phyloP scores from a whole-genome alignment of 179 eudicot genomes.

The Beta macrorhiza region DNA sequence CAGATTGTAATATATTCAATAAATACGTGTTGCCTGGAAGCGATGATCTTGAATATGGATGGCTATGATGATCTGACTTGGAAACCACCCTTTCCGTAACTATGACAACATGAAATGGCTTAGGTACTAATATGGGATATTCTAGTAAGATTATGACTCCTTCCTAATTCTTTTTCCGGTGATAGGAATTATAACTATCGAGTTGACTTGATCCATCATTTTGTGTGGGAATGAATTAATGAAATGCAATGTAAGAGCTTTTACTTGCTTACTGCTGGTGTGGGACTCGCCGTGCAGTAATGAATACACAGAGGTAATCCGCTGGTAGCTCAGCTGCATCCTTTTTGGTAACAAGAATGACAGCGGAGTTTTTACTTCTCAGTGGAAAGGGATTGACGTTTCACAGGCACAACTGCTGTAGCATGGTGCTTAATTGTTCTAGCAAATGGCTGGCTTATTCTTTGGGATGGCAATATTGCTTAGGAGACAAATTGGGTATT shows the following conservation, averaged over 20 bases:
- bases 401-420: neutral
- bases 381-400: neutral
- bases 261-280: too few relatives aligned
- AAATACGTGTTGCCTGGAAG: neutral
- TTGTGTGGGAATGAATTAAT: too few relatives aligned
- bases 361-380: neutral
- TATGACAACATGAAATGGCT: neutral
- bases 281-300: too few relatives aligned
- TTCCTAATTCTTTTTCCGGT: neutral
- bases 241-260: too few relatives aligned
- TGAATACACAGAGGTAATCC: too few relatives aligned
- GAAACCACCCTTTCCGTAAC: neutral
- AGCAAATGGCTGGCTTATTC: neutral
- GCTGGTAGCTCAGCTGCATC: too few relatives aligned
- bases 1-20: neutral
- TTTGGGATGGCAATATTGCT: neutral
- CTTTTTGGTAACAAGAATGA: neutral
- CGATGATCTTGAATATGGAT: neutral
- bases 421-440: neutral
- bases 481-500: neutral
- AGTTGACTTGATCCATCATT: too few relatives aligned
- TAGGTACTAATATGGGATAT: neutral
- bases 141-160: neutral
- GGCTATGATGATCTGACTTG: neutral
- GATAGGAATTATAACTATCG: too few relatives aligned